These are phyloP conservation scores for Colletotrichum tabaci DNA, from an alignment of 2,329 filamentous ascomycete genomes.

Conservation along the genomic window DNA sequence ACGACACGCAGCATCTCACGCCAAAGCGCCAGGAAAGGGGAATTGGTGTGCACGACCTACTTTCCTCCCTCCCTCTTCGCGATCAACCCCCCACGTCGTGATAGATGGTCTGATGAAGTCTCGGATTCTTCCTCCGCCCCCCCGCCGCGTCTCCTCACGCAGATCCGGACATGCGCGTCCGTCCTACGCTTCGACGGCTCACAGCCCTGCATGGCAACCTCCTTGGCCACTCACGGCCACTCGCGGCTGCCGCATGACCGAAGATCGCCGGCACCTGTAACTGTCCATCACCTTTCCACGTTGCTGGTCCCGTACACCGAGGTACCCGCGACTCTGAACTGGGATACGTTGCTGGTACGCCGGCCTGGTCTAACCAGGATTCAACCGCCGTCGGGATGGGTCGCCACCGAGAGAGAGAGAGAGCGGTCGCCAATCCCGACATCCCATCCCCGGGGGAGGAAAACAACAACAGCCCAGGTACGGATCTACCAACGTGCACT, in stretches of 20 bases:
- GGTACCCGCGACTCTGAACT: not conserved
- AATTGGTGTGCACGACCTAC: not conserved
- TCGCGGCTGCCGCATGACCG: not conserved
- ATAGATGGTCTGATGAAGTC: not conserved
- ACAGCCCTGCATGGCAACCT: not conserved
- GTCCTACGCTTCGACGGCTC: too few relatives aligned
- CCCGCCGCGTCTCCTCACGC: not conserved
- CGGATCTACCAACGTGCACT: not conserved
- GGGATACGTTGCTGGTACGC: not conserved
- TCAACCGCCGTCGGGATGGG: not conserved
- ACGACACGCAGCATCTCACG: slow-evolving; percentile 4
- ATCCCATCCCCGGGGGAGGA: slow-evolving; percentile 7
- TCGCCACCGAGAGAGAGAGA: not conserved
- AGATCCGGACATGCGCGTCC: slow-evolving; percentile 1
- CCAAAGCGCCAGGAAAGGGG: not conserved
- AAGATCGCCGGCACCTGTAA: not conserved
- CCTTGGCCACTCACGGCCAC: not conserved
- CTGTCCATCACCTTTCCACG: not conserved
- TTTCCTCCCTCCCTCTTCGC: not conserved
- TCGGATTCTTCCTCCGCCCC: not conserved
- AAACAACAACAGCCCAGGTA: too few relatives aligned
- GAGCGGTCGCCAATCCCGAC: not conserved
- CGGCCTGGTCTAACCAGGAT: not conserved
- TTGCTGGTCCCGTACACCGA: not conserved
- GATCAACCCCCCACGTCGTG: not conserved